Percentiles rank a stretch among this genome's conserved stretches.
These are phyloP conservation scores for Hyaloscypha bicolor DNA, from an alignment of 495 filamentous ascomycete genomes.

Conservation along the genomic window DNA sequence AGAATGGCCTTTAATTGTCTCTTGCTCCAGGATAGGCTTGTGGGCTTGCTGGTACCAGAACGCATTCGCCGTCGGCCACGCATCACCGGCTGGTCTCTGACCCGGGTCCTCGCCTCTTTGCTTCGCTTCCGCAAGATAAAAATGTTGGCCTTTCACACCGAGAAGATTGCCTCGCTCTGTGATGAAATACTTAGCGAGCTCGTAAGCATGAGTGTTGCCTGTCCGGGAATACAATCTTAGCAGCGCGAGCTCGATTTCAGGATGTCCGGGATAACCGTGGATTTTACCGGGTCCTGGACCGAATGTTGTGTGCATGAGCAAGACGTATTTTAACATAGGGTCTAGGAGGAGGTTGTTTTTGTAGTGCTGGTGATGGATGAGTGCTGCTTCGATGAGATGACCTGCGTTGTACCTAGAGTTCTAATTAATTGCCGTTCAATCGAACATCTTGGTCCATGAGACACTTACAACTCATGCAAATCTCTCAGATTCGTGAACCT, in stretches of 20 bases:
- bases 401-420: slow-evolving; percentile 56
- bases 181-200: slow-evolving; percentile 57
- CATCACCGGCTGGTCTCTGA: slow-evolving; percentile 38
- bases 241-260: slow-evolving; percentile 60
- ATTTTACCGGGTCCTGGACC: slow-evolving; percentile 50
- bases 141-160: slow-evolving; percentile 49
- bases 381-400: slow-evolving; percentile 60
- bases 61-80: no score
- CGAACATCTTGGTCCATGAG: neutral
- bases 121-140: slow-evolving; percentile 53
- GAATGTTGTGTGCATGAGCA: slow-evolving; percentile 49
- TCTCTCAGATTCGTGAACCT: slow-evolving; percentile 61
- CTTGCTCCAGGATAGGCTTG: slow-evolving; percentile 51
- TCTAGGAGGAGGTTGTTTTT: slow-evolving; percentile 51
- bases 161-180: slow-evolving; percentile 56
- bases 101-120: slow-evolving; percentile 49
- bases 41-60: slow-evolving; percentile 57
- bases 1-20: slow-evolving; percentile 57
- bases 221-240: slow-evolving; percentile 53
- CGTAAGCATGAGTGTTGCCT: slow-evolving; percentile 45
- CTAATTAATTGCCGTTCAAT: neutral
- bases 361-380: slow-evolving; percentile 54
- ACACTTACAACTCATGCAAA: slow-evolving; percentile 59
- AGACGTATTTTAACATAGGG: slow-evolving; percentile 55
- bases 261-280: slow-evolving; percentile 61